Base-by-base conservation (phyloP, 257 asterid genomes). In the Verbena officinalis region DNA sequence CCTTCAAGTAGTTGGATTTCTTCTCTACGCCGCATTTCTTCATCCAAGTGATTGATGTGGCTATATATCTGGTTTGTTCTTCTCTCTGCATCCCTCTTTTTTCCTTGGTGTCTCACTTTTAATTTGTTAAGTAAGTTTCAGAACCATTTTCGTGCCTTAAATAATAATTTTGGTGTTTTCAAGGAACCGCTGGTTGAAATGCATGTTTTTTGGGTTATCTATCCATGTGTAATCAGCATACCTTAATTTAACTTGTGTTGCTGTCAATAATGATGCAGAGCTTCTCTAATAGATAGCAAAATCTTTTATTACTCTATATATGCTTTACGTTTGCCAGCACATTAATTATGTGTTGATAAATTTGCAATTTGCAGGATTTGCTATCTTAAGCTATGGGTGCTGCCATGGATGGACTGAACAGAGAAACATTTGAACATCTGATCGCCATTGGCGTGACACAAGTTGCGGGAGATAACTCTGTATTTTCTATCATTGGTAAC, bases 1-100 rank as follows among this genome's bases (percentile, higher is more conserved):
- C 95, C 91, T 65, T 81, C 97, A 55, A 85, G 92, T 80, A 80
- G 96, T 80, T 93, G 99, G 95, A 86, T 90, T 62, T 86, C 96
- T 61, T 84, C 96, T 45, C 77, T 87, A 49, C 92, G 95, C 9
- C 96, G 97, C 67, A 86, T 90, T 59, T 90, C 99, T 55, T 90
- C 99, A 42, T 76, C 97, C 10, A 93, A 93, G 80, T 93, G 77
- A 82, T 72, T 34, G 52, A 61, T 50, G 44, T 62, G 84, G 84
- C 76, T 63, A 51, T 61, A 59, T 49, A 40, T 62, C 33, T 22
- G 78, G 64, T 67, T 75, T 64, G 63, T 53, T 62, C 43, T 46
- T 51, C 30, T 14, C 52, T 33, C 49, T 55, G 38, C 24, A 10
- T 23, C 49, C 5, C 62, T 38, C 31, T 42, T 44, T 24, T 57